Conservation (phyloP, 1,284 basidiomycete genomes). For the Heliocybe sulcata region DNA sequence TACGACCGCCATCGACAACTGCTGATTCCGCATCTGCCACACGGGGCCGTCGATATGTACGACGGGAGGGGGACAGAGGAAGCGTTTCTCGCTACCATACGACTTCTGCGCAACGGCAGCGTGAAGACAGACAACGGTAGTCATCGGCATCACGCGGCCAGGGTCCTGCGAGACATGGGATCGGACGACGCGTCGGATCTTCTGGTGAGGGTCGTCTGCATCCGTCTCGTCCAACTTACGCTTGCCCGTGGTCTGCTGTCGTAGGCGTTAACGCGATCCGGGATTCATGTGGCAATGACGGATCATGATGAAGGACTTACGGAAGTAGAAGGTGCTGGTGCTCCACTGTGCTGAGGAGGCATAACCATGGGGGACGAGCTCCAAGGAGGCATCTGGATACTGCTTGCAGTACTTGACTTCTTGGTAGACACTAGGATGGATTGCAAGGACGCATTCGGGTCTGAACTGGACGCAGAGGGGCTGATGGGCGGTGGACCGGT, state of each 20-base stretch:
- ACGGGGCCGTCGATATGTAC: slow-evolving; percentile 84
- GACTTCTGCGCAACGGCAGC: slow-evolving; percentile 90
- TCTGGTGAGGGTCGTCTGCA: slow-evolving; percentile 62
- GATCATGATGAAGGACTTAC: too few relatives aligned
- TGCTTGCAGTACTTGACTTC: slow-evolving; percentile 5
- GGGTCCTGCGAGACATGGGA: slow-evolving; percentile 71
- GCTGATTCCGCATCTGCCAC: slow-evolving; percentile 72
- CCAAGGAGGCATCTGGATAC: slow-evolving; percentile 8
- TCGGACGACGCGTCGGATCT: slow-evolving; percentile 75
- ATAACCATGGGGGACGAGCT: slow-evolving; percentile 5
- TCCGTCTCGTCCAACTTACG: slow-evolving; percentile 69
- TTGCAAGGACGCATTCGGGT: slow-evolving; percentile 54
- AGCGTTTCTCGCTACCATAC: slow-evolving; percentile 88
- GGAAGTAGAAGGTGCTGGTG: background rate
- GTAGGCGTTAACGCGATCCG: background rate
- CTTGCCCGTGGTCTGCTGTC: slow-evolving; percentile 40
- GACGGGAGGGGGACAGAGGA: slow-evolving; percentile 83
- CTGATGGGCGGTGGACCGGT: slow-evolving; percentile 15
- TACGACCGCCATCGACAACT: slow-evolving; percentile 80
- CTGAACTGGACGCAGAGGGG: slow-evolving; percentile 19
- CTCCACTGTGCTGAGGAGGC: background rate
- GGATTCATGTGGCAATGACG: background rate
- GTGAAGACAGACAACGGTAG: slow-evolving; percentile 81
- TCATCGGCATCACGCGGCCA: slow-evolving; percentile 72
- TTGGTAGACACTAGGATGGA: slow-evolving; percentile 7